phyloP scores from a whole-genome alignment of 2,329 filamentous ascomycete genomes.

The Dactylonectria estremocensis region DNA sequence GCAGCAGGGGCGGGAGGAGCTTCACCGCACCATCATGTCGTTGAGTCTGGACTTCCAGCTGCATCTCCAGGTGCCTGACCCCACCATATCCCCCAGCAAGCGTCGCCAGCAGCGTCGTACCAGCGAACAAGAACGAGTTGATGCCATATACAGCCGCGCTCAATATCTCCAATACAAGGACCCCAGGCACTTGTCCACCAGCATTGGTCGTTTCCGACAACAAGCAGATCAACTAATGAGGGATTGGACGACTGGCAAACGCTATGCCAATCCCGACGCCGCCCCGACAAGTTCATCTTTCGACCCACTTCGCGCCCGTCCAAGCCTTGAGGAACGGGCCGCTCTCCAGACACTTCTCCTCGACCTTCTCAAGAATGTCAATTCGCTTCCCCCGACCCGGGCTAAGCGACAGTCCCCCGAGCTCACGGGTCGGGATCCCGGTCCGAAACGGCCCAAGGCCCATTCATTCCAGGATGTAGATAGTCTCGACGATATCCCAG shows the following conservation, averaged over 20 bases:
- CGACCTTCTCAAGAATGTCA: conserved; percentile 35
- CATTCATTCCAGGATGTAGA: conserved; percentile 9
- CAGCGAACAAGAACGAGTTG: conserved; percentile 42
- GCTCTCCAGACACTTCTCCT: conserved; percentile 47
- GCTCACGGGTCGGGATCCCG: conserved; percentile 29
- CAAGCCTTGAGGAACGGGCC: conserved; percentile 40
- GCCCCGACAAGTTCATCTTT: conserved; percentile 28
- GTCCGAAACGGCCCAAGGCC: conserved; percentile 37
- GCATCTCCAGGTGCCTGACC: conserved; percentile 42
- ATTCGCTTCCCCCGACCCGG: conserved; percentile 23
- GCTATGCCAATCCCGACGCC: conserved; percentile 41
- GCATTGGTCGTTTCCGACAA: conserved; percentile 44
- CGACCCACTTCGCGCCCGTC: conserved; percentile 43
- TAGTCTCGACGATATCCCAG: conserved; percentile 41
- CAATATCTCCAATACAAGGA: conserved; percentile 41
- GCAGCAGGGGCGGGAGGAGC: conserved; percentile 36
- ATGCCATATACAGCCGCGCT: conserved; percentile 44
- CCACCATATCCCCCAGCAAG: conserved; percentile 46
- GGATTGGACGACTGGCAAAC: conserved; percentile 39
- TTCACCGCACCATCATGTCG: conserved; percentile 44
- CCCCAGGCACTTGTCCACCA: conserved; percentile 35
- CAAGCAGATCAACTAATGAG: conserved; percentile 38
- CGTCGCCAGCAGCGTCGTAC: conserved; percentile 36
- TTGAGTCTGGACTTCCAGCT: conserved; percentile 49
- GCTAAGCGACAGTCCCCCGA: conserved; percentile 46